Evolutionary conservation across 306 rosid genomes (phyloP).

Genomic region (Carpinus viminea): DNA sequence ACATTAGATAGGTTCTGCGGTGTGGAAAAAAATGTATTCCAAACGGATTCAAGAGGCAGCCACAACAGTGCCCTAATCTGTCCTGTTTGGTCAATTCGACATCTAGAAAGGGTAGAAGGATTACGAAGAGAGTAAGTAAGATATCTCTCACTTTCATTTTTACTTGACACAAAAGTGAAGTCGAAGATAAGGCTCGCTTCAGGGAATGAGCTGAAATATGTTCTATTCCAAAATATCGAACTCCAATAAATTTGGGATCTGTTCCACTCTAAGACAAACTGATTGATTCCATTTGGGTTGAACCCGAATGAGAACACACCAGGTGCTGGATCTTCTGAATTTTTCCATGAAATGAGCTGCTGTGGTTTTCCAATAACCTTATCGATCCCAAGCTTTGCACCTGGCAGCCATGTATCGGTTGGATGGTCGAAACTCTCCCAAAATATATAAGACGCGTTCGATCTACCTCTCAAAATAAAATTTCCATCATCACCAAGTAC

Average conservation of each 20-base stretch:
- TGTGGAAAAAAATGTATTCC: not conserved
- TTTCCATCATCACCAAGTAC: not conserved
- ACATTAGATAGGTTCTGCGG: not conserved
- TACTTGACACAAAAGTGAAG: not conserved
- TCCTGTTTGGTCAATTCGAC: not conserved
- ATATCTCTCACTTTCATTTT: not conserved
- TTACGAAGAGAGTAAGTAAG: not conserved
- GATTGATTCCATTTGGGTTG: constrained; percentile 36
- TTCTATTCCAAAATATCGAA: too few relatives aligned
- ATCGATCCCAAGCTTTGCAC: constrained; percentile 35
- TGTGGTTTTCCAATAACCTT: constrained; percentile 36
- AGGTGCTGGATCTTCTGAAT: constrained; percentile 30
- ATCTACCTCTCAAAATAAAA: too few relatives aligned
- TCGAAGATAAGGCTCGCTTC: too few relatives aligned
- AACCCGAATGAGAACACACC: constrained; percentile 44
- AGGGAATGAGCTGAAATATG: too few relatives aligned
- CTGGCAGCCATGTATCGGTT: constrained; percentile 29
- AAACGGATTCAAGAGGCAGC: not conserved
- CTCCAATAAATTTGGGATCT: too few relatives aligned
- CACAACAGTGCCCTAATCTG: not conserved
- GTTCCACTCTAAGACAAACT: too few relatives aligned
- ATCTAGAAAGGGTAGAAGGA: not conserved
- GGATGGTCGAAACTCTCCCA: too few relatives aligned
- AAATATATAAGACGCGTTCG: too few relatives aligned
- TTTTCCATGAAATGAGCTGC: constrained; percentile 53